phyloP scores from a whole-genome alignment of 106 monocot genomes.

The Dendrobium chrysotoxum region DNA sequence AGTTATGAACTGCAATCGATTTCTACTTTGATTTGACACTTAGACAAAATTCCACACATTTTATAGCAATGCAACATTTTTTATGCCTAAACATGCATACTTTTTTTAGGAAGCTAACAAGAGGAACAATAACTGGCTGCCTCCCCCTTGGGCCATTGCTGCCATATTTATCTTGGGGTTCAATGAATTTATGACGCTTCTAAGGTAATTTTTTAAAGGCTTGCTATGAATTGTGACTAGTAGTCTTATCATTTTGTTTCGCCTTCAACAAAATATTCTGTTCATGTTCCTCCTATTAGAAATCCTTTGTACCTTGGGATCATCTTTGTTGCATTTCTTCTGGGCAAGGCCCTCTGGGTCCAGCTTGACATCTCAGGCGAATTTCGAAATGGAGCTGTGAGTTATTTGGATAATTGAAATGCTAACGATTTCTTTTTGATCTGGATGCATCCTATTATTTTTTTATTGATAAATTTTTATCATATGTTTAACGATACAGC shows the following conservation, averaged over 20 bases:
- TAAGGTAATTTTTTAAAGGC: constrained; percentile 42
- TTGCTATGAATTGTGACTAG: neutral
- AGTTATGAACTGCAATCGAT: neutral
- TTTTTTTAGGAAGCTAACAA: constrained; percentile 73
- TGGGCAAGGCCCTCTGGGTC: constrained; percentile 95
- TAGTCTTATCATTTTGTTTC: neutral
- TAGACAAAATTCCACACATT: neutral
- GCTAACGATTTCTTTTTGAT: neutral
- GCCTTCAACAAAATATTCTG: neutral
- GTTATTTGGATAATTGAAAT: constrained; percentile 12
- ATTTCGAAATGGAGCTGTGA: constrained; percentile 86
- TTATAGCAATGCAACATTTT: neutral
- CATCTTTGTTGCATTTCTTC: constrained; percentile 71
- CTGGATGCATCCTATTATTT: neutral
- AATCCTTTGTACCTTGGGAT: constrained; percentile 82
- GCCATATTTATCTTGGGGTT: constrained; percentile 82
- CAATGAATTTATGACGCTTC: constrained; percentile 91
- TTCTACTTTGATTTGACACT: neutral
- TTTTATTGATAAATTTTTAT: neutral
- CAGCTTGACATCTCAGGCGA: constrained; percentile 77
- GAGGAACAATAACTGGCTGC: constrained; percentile 89
- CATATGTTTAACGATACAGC: constrained; percentile 29
- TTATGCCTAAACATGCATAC: neutral
- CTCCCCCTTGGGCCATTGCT: constrained; percentile 91
- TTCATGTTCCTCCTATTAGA: constrained; percentile 20